These are phyloP conservation scores for Chlorophyllum brunneum DNA, from an alignment of 768 basidiomycete genomes.

Conservation along the genomic window DNA sequence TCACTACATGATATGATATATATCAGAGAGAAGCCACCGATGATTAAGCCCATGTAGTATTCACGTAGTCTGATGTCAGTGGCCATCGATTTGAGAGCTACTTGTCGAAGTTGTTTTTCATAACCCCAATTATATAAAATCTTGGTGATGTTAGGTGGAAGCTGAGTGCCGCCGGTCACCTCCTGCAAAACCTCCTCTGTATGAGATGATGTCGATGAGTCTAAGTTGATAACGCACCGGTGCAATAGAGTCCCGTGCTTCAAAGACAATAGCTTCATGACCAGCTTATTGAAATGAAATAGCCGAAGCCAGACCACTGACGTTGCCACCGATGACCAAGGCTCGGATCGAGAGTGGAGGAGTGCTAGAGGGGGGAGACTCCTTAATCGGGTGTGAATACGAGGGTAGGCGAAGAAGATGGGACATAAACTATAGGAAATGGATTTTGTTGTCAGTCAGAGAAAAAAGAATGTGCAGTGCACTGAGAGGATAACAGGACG, in stretches of 20 bases:
- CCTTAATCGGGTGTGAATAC: not conserved
- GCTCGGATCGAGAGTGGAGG: slow-evolving; percentile 25
- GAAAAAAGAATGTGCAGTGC: too few relatives aligned
- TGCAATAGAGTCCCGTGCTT: slow-evolving; percentile 20
- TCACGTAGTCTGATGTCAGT: slow-evolving; percentile 24
- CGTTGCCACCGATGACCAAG: slow-evolving; percentile 37
- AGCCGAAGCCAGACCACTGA: slow-evolving; percentile 53
- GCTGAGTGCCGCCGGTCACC: slow-evolving; percentile 26
- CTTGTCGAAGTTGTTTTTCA: slow-evolving; percentile 19
- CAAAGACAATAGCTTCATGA: slow-evolving; percentile 52
- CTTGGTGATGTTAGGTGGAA: slow-evolving; percentile 52
- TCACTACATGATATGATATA: slow-evolving; percentile 30
- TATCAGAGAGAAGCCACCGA: not conserved
- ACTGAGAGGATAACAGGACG: too few relatives aligned
- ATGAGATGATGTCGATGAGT: not conserved
- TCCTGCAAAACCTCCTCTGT: slow-evolving; percentile 12
- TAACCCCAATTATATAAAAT: slow-evolving; percentile 56
- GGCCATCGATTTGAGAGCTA: slow-evolving; percentile 21
- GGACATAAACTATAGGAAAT: not conserved
- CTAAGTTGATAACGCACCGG: not conserved
- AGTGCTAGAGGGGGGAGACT: not conserved
- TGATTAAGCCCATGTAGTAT: not conserved
- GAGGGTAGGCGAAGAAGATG: not conserved
- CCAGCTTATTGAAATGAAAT: slow-evolving; percentile 51
- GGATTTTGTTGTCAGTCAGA: too few relatives aligned